phyloP scores from a whole-genome alignment of 805 yeast genomes.

The Nakazawaea ambrosiae region DNA sequence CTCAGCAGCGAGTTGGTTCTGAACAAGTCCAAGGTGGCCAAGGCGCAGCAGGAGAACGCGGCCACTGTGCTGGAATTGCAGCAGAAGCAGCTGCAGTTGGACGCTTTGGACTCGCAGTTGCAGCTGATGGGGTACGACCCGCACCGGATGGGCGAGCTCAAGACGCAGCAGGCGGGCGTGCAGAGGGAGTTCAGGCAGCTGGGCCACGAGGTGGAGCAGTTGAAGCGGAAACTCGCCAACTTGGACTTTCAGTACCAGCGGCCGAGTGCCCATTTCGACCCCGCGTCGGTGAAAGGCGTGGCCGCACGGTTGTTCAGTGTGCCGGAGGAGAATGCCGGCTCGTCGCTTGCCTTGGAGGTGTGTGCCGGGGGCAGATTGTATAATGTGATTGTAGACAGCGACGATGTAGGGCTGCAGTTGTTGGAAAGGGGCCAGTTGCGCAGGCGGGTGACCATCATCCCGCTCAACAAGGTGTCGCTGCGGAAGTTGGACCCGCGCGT shows the following conservation, averaged over 20 bases:
- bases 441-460: conserved; percentile 85
- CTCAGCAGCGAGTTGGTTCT: conserved; percentile 41
- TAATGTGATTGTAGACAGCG: conserved; percentile 87
- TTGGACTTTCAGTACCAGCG: conserved; percentile 67
- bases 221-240: conserved; percentile 61
- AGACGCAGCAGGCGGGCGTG: conserved; percentile 35
- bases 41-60: conserved; percentile 46
- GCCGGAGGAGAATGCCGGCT: conserved; percentile 45
- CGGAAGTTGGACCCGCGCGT: conserved; percentile 43
- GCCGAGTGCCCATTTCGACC: conserved; percentile 57
- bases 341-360: conserved; percentile 81
- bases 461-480: conserved; percentile 77
- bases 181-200: conserved; percentile 37
- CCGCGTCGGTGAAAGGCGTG: conserved; percentile 69
- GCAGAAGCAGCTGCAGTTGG: conserved; percentile 30
- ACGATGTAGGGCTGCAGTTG: conserved; percentile 74
- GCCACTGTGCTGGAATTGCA: conserved; percentile 35
- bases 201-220: conserved; percentile 39
- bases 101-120: conserved; percentile 34
- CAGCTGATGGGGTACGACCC: conserved; percentile 53
- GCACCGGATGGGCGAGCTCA: conserved; percentile 33
- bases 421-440: conserved; percentile 72
- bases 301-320: conserved; percentile 80
- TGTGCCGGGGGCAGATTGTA: conserved; percentile 91
- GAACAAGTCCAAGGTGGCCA: conserved; percentile 38